Conservation (phyloP, 208 protist genomes). For the Hexamita inflata region DNA sequence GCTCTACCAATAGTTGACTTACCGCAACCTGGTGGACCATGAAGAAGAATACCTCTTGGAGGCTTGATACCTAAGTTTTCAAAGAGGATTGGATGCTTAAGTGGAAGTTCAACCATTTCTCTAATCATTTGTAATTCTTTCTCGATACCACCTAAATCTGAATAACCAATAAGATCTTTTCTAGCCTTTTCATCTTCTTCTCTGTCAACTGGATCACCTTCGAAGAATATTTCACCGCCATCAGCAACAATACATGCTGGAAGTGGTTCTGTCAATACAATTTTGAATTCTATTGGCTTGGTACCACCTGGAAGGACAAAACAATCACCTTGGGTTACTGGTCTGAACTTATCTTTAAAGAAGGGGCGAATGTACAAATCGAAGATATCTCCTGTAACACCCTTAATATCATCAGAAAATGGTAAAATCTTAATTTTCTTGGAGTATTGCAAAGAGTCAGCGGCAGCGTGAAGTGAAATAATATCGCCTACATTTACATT, state of each 20-base stretch:
- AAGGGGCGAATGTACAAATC: conserved; percentile 96
- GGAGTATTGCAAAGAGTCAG: conserved; percentile 84
- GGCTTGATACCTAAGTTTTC: conserved; percentile 40
- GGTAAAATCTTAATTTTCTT: conserved; percentile 94
- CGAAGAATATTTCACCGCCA: conserved; percentile 95
- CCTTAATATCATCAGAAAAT: conserved; percentile 96
- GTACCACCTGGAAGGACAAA: conserved; percentile 88
- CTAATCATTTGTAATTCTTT: conserved; percentile 42
- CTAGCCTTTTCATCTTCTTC: conserved; percentile 89
- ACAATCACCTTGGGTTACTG: conserved; percentile 89
- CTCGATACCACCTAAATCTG: conserved; percentile 50
- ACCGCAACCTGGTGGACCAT: conserved; percentile 43
- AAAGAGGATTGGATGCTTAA: conserved; percentile 40
- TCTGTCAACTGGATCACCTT: conserved; percentile 93
- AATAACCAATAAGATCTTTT: conserved; percentile 77
- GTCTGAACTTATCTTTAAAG: conserved; percentile 95
- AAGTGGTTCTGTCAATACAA: conserved; percentile 92
- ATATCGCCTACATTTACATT: conserved; percentile 87
- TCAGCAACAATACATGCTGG: conserved; percentile 88
- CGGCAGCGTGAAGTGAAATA: conserved; percentile 73
- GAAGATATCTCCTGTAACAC: conserved; percentile 84
- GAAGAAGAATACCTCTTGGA: conserved; percentile 36
- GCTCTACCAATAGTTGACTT: conserved; percentile 45
- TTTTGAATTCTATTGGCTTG: conserved; percentile 95
- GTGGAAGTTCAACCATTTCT: conserved; percentile 43